Base-by-base conservation (phyloP, 2,329 filamentous ascomycete genomes). In the Monascus ruber region DNA sequence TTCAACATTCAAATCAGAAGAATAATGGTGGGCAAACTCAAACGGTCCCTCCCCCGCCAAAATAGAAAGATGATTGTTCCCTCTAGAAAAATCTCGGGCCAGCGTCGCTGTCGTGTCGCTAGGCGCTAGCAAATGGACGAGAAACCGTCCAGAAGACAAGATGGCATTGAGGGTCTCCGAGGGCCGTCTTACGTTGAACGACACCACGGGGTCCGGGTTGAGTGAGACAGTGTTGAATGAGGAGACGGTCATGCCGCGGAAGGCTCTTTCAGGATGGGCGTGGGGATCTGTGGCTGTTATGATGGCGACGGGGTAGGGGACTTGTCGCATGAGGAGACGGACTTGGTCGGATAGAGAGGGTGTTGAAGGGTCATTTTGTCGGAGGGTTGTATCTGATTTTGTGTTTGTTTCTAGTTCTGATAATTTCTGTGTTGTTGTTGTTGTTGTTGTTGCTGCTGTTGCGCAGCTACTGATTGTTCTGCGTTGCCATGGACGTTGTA, bases 151-250 rank as follows among this genome's bases (percentile, higher is more conserved):
- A 1, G 67, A 69, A 17, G 46, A 44, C 33, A 56, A 48, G 6
- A 80, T 71, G 5, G 73, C 73, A 38, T 69, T 63, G 35, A 75
- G 66, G 0, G 75, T 78, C 31, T 70, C 63, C 1, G 75, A 79
- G 2, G 74, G 73, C 2, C 66, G 48, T 37, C 69, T 70, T 40
- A 80, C 65, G 44, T 80, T 81, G 65, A 81, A 80, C 1, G 73
- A 76, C 25, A 80, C 63, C n/a, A 74, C 64, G 0, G 76, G 73
- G 1, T 53, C 46, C 1, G 77, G 76, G 26, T 64, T 52, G 3
- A 80, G 59, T 0, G 73, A 70, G 9, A 80, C 72, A 4, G 74
- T 75, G 43, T 62, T 77, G 56, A 81, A 72, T 1, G 76, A 79
- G 3, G 77, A 80, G 27, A 80, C 71, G 6, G 74, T 77, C 48